Conservation (phyloP, 441 rosid species). For the Rhodomyrtus psidioides region DNA sequence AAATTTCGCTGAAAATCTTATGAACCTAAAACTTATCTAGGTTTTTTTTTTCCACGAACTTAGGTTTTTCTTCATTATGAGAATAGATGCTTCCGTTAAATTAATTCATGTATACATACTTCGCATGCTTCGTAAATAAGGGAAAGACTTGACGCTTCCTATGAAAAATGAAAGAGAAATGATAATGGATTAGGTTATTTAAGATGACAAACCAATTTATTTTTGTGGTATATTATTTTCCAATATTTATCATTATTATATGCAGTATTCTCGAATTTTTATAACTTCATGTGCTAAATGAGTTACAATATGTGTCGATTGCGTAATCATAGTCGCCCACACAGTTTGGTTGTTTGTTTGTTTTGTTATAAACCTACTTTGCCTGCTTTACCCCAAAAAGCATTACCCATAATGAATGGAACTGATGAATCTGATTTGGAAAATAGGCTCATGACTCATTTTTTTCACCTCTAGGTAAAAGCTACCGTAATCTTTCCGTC, state of each 20-base stretch:
- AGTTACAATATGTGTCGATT: background rate
- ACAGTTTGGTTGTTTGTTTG: background rate
- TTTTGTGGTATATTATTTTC: background rate
- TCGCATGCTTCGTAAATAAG: background rate
- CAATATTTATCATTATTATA: background rate
- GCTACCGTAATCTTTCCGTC: background rate
- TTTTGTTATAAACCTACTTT: background rate
- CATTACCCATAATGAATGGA: background rate
- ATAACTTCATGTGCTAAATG: background rate
- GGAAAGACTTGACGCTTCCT: background rate
- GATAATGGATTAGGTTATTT: background rate
- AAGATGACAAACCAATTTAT: background rate
- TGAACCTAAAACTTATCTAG: background rate
- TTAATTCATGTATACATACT: background rate
- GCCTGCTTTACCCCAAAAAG: background rate
- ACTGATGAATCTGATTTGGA: background rate
- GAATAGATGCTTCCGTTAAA: background rate
- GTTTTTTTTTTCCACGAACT: background rate
- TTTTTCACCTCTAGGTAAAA: background rate
- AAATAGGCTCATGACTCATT: background rate
- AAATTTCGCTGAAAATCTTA: background rate
- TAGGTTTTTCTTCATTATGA: background rate
- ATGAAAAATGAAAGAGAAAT: background rate
- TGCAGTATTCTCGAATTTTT: background rate
- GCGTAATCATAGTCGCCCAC: background rate